A percentile compares a stretch with the other conserved stretches of the same genome.
Conservation (phyloP, 352 stramenopile species). For the Phytophthora palmivora region DNA sequence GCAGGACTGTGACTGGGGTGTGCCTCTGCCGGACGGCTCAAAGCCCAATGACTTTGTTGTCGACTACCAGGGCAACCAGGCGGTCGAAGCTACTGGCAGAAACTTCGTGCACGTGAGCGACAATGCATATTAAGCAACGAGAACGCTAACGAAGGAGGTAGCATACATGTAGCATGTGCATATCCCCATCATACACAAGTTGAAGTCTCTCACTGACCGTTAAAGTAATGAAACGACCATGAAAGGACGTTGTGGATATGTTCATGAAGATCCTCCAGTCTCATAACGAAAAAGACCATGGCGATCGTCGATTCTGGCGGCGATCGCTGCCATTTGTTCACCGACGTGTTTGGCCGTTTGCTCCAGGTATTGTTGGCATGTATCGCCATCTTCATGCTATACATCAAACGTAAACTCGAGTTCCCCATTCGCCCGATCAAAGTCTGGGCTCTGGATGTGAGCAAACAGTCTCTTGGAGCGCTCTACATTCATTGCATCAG, state of each 20-base stretch:
- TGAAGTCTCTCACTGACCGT: slow-evolving; percentile 6
- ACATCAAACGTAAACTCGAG: slow-evolving; percentile 84
- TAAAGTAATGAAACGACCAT: slow-evolving; percentile 15
- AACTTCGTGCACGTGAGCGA: slow-evolving; percentile 28
- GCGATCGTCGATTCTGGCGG: slow-evolving; percentile 1
- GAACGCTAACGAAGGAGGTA: neutral
- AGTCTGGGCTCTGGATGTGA: slow-evolving; percentile 74
- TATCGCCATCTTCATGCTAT: slow-evolving; percentile 67
- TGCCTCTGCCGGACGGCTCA: slow-evolving; percentile 82
- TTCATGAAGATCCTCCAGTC: slow-evolving; percentile 15
- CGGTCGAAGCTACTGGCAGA: slow-evolving; percentile 4
- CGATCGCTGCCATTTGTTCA: slow-evolving; percentile 74
- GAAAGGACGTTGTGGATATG: slow-evolving; percentile 23
- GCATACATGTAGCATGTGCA: slow-evolving; percentile 13
- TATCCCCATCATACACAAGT: slow-evolving; percentile 7
- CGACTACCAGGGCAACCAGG: slow-evolving; percentile 36
- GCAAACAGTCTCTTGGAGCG: slow-evolving; percentile 72
- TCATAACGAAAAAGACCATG: slow-evolving; percentile 12
- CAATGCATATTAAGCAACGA: slow-evolving; percentile 13
- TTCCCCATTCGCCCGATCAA: slow-evolving; percentile 68
- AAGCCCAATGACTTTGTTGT: slow-evolving; percentile 61
- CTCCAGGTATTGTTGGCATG: slow-evolving; percentile 64
- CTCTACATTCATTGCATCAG: slow-evolving; percentile 69
- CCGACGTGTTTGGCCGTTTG: slow-evolving; percentile 64
- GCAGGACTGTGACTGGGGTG: slow-evolving; percentile 89